A percentile compares a stretch with the other conserved stretches of the same genome.
These are phyloP conservation scores for Quercus wislizeni DNA, from an alignment of 306 rosid genomes.

Conservation along the genomic window DNA sequence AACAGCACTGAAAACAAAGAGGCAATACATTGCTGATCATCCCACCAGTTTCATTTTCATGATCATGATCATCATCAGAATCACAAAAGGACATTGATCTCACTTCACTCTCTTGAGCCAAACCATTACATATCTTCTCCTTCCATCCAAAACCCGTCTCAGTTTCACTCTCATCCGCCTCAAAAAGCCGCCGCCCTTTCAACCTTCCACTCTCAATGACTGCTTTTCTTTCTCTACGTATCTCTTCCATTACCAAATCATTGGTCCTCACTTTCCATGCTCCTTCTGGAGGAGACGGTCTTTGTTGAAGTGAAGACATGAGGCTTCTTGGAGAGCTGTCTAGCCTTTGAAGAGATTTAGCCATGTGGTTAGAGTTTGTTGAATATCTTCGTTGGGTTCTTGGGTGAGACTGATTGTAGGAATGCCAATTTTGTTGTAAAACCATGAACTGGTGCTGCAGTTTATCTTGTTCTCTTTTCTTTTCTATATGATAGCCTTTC, in stretches of 20 bases:
- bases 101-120: slow-evolving; percentile 34
- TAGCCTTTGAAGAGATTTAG: slow-evolving; percentile 17
- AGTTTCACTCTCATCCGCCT: not conserved
- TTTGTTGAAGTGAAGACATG: slow-evolving; percentile 47
- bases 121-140: not conserved
- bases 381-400: slow-evolving; percentile 5
- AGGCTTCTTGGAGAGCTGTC: slow-evolving; percentile 40
- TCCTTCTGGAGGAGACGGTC: slow-evolving; percentile 11
- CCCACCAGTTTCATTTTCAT: slow-evolving; percentile 1
- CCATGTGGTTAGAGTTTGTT: not conserved
- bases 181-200: slow-evolving; percentile 52
- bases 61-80: slow-evolving; percentile 17
- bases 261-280: slow-evolving; percentile 21
- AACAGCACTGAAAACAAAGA: not conserved
- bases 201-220: slow-evolving; percentile 42
- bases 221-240: slow-evolving; percentile 33
- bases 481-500: slow-evolving; percentile 27
- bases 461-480: slow-evolving; percentile 1
- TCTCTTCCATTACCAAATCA: slow-evolving; percentile 34
- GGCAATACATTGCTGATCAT: slow-evolving; percentile 12
- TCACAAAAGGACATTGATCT: slow-evolving; percentile 30
- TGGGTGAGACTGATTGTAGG: slow-evolving; percentile 36
- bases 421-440: slow-evolving; percentile 49
- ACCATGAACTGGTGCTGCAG: slow-evolving; percentile 28
- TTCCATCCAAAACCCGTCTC: not conserved